Evolutionary conservation across 2,329 filamentous ascomycete species (phyloP).

Genomic region (Hymenoscyphus fraxineus): DNA sequence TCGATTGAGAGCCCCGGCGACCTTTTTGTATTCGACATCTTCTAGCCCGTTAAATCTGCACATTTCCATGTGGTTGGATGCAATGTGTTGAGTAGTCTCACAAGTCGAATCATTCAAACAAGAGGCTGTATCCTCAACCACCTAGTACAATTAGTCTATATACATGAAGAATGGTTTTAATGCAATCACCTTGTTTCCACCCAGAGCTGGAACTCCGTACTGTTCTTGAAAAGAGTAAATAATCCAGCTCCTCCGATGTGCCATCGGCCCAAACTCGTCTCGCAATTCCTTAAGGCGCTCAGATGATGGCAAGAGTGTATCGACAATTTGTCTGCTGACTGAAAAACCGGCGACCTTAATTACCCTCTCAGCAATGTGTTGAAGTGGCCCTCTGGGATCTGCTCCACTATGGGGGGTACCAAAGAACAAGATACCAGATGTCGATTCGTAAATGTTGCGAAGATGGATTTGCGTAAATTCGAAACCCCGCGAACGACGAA

Average conservation of each 20-base stretch:
- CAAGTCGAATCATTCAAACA: conserved; percentile 13
- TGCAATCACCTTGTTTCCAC: conserved; percentile 10
- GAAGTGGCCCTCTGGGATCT: conserved; percentile 39
- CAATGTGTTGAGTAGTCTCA: conserved; percentile 13
- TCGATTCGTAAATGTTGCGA: conserved; percentile 58
- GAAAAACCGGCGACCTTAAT: conserved; percentile 10
- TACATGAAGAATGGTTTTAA: background rate
- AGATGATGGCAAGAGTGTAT: conserved; percentile 10
- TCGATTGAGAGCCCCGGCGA: conserved; percentile 11
- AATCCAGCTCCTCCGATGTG: conserved; percentile 13
- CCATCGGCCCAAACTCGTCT: conserved; percentile 14
- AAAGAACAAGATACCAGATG: conserved; percentile 69
- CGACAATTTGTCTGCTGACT: conserved; percentile 12
- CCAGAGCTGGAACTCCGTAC: background rate
- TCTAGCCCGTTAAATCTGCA: conserved; percentile 14
- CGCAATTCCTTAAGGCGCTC: conserved; percentile 13
- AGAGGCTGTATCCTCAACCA: conserved; percentile 16
- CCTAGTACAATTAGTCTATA: conserved; percentile 1
- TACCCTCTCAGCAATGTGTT: conserved; percentile 11
- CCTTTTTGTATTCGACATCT: conserved; percentile 18
- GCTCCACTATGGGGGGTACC: conserved; percentile 71
- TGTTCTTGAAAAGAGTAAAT: conserved; percentile 17
- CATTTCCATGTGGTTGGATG: conserved; percentile 17
- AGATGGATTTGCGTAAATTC: background rate
- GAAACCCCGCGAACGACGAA: conserved; percentile 8